These are phyloP conservation scores for Eucommia ulmoides DNA, from an alignment of 257 asterid species.

Conservation along the genomic window DNA sequence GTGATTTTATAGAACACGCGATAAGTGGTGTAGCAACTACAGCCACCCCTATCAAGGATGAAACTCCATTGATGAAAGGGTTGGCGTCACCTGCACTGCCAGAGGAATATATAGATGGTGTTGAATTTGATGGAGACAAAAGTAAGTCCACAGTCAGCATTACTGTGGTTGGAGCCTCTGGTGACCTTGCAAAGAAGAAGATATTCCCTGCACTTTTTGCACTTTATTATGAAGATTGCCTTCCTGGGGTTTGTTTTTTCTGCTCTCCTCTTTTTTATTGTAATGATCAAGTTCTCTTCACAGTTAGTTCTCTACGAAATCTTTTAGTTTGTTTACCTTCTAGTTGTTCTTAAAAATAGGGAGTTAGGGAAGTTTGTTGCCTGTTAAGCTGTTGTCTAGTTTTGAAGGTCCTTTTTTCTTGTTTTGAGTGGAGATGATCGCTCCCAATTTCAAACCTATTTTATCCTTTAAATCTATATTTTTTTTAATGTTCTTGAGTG, in stretches of 20 bases:
- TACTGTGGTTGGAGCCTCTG: conserved; percentile 95
- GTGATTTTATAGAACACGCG: too few species aligned
- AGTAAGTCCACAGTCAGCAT: conserved; percentile 64
- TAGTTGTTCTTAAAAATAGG: too few species aligned
- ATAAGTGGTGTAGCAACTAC: conserved; percentile 34
- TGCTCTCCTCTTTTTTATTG: background rate
- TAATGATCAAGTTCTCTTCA: too few species aligned
- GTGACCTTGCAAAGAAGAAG: conserved; percentile 97
- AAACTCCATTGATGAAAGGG: conserved; percentile 27
- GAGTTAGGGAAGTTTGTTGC: too few species aligned
- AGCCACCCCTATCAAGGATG: conserved; percentile 14
- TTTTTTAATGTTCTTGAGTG: too few species aligned
- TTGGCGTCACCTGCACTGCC: conserved; percentile 25
- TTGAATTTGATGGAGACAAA: conserved; percentile 14
- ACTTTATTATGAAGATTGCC: conserved; percentile 82
- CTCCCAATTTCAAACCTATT: background rate
- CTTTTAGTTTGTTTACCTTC: too few species aligned
- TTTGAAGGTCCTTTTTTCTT: too few species aligned
- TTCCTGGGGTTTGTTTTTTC: conserved; percentile 61
- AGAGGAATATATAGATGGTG: conserved; percentile 15
- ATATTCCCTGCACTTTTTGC: conserved; percentile 98
- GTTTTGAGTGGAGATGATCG: too few species aligned
- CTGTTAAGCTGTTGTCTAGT: too few species aligned
- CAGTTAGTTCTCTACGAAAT: too few species aligned
- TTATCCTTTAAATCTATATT: too few species aligned